Evolutionary conservation across 768 basidiomycete species (phyloP).

Genomic region (Kwoniella dendrophila): DNA sequence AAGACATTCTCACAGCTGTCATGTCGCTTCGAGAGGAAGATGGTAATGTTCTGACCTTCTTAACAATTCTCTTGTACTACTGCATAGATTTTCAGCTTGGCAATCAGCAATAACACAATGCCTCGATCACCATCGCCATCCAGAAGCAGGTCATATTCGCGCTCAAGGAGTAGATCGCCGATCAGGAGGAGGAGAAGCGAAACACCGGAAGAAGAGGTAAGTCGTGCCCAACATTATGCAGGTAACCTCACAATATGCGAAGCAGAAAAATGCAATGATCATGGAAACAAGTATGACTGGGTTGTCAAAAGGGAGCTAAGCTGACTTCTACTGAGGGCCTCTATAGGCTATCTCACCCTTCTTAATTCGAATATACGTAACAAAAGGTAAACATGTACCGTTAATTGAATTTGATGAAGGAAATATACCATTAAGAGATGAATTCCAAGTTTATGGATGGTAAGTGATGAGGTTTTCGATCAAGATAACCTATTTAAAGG

Average conservation of each 20-base stretch:
- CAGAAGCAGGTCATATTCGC: slow-evolving; percentile 2
- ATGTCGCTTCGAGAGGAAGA: too few species aligned
- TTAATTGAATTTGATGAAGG: slow-evolving; percentile 49
- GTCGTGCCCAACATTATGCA: not conserved
- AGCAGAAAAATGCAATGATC: too few species aligned
- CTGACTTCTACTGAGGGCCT: slow-evolving; percentile 10
- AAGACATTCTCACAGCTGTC: too few species aligned
- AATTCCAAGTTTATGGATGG: slow-evolving; percentile 49
- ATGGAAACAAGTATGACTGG: too few species aligned
- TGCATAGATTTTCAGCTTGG: not conserved
- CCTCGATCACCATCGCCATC: slow-evolving; percentile 10
- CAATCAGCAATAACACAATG: not conserved
- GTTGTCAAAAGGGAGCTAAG: too few species aligned
- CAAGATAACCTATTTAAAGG: not conserved
- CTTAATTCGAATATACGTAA: slow-evolving; percentile 45
- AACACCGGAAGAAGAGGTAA: slow-evolving; percentile 16
- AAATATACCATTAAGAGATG: slow-evolving; percentile 42
- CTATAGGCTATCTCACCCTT: slow-evolving; percentile 29
- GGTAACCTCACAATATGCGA: too few species aligned
- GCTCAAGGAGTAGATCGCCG: slow-evolving; percentile 23
- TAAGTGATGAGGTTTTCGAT: slow-evolving; percentile 20
- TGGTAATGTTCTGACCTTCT: too few species aligned
- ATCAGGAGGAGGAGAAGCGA: slow-evolving; percentile 7
- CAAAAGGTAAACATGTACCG: slow-evolving; percentile 44
- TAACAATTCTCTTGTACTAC: too few species aligned